Evolutionary conservation across 106 monocot genomes (phyloP).

Genomic region (Phalaenopsis aphrodite): DNA sequence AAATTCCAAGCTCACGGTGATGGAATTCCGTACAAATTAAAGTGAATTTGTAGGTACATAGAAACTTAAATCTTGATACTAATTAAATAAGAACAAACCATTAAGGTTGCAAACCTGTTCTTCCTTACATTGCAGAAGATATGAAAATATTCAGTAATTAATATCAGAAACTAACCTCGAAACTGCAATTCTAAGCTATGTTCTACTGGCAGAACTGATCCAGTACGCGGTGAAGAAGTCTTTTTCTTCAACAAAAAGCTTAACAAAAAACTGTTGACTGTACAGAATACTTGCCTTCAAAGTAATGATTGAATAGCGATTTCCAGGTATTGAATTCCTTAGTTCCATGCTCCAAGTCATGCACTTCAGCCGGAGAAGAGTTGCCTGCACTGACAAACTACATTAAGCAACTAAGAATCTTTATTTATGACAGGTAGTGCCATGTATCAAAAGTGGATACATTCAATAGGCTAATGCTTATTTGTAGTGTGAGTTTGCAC

Average conservation of each 20-base stretch:
- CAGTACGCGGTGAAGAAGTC: neutral
- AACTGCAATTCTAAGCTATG: neutral
- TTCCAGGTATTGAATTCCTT: slow-evolving; percentile 26
- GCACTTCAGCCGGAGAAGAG: slow-evolving; percentile 42
- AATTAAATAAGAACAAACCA: neutral
- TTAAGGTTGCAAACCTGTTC: neutral
- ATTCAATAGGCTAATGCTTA: neutral
- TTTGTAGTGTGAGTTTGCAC: neutral
- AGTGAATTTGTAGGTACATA: neutral
- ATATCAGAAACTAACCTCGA: neutral
- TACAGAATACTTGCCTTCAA: slow-evolving; percentile 29
- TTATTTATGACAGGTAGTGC: neutral
- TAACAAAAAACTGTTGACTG: neutral
- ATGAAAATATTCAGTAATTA: neutral
- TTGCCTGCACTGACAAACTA: slow-evolving; percentile 17
- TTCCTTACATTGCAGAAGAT: neutral
- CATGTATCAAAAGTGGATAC: neutral
- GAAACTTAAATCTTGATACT: neutral
- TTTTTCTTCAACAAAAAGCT: neutral
- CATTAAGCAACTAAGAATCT: neutral
- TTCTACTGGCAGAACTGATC: neutral
- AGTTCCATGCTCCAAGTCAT: slow-evolving; percentile 60
- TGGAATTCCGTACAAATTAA: neutral
- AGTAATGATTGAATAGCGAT: slow-evolving; percentile 41
- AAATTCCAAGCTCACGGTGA: neutral